Percentiles rank a stretch among this genome's conserved stretches.
Evolutionary conservation across 2,329 filamentous ascomycete genomes (phyloP).

Genomic region (Pestalotiopsis sp.): DNA sequence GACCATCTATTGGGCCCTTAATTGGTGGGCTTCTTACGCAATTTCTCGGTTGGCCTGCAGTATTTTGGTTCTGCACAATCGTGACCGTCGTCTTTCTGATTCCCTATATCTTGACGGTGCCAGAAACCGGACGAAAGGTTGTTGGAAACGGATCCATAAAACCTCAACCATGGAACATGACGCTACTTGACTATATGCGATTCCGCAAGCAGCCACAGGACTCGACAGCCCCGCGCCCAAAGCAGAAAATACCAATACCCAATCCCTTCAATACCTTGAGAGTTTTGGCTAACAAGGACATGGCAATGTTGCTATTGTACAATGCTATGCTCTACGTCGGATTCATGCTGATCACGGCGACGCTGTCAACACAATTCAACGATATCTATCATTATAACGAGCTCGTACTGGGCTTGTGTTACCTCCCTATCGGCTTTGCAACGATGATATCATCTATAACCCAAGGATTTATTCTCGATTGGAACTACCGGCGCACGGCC

Average conservation of each 20-base stretch:
- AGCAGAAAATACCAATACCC: slow-evolving; percentile 50
- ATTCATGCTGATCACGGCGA: slow-evolving; percentile 56
- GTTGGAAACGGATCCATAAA: slow-evolving; percentile 65
- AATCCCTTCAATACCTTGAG: slow-evolving; percentile 58
- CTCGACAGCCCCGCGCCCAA: slow-evolving; percentile 33
- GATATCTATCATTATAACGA: slow-evolving; percentile 53
- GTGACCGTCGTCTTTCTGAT: slow-evolving; percentile 51
- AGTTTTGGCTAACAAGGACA: slow-evolving; percentile 59
- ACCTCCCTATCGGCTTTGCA: slow-evolving; percentile 54
- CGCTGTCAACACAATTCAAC: slow-evolving; percentile 53
- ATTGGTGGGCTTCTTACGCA: slow-evolving; percentile 66
- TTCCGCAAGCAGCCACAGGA: slow-evolving; percentile 35
- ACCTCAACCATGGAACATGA: slow-evolving; percentile 59
- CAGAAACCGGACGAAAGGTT: slow-evolving; percentile 60
- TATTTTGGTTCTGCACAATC: slow-evolving; percentile 71
- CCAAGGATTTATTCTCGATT: slow-evolving; percentile 62
- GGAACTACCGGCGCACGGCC: slow-evolving; percentile 73
- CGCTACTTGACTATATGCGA: slow-evolving; percentile 50
- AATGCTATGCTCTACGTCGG: slow-evolving; percentile 57
- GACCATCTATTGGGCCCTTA: slow-evolving; percentile 57
- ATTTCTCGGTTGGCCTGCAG: slow-evolving; percentile 66
- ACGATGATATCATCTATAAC: slow-evolving; percentile 48
- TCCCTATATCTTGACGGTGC: slow-evolving; percentile 57
- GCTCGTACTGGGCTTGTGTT: slow-evolving; percentile 55
- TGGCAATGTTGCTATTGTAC: slow-evolving; percentile 54